phyloP scores from a whole-genome alignment of 768 basidiomycete genomes.

The Dentipellis sp. region DNA sequence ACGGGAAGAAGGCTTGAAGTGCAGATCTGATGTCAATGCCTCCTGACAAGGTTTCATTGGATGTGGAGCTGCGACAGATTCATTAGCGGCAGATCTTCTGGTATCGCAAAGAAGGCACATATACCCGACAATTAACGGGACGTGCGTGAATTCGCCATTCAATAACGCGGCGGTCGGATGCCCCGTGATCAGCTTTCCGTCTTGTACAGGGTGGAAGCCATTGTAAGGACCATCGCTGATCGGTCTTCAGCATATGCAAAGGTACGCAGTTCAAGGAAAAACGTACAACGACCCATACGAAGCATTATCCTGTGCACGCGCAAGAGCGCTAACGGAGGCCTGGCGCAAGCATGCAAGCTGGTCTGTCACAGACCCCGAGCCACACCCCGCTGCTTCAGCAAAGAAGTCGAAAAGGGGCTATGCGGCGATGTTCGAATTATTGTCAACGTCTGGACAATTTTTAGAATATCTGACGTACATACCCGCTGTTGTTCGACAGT shows the following conservation, averaged over 20 bases:
- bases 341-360: conserved; percentile 40
- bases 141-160: conserved; percentile 34
- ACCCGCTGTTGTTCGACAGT: conserved; percentile 45
- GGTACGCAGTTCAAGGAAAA: background rate
- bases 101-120: conserved; percentile 9
- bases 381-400: conserved; percentile 41
- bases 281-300: conserved; percentile 31
- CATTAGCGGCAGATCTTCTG: background rate
- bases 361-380: conserved; percentile 22
- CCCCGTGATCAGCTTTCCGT: conserved; percentile 41
- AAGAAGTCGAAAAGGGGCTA: conserved; percentile 48
- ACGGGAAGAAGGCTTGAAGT: conserved; percentile 35
- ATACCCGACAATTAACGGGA: conserved; percentile 53
- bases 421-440: background rate
- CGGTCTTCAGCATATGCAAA: background rate
- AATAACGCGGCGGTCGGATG: conserved; percentile 38
- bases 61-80: conserved; percentile 34
- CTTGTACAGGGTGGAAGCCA: conserved; percentile 44
- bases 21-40: conserved; percentile 29
- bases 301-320: conserved; percentile 45
- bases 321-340: conserved; percentile 41
- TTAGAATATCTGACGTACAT: conserved; percentile 2
- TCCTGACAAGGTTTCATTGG: conserved; percentile 48
- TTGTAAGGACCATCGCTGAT: conserved; percentile 34
- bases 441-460: background rate